A percentile compares a stretch with the other conserved stretches of the same genome.
phyloP scores from a whole-genome alignment of 306 rosid species.

The Medicago truncatula region DNA sequence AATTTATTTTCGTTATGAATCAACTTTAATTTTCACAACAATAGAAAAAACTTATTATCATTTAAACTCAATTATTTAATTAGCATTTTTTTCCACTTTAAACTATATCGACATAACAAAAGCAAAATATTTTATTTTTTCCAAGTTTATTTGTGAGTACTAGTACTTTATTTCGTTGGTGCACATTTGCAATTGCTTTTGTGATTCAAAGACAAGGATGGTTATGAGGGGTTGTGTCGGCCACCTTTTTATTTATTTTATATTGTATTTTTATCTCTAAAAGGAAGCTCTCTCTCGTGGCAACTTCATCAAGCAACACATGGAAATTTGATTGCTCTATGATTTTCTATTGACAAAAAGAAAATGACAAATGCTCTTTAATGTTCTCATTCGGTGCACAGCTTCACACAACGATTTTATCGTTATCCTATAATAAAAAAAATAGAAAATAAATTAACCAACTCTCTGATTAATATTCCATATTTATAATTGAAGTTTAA shows the following conservation, averaged over 20 bases:
- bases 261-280: slow-evolving; percentile 48
- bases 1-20: too few relatives aligned
- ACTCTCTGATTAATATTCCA: background rate
- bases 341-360: background rate
- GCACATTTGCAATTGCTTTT: slow-evolving; percentile 1
- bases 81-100: background rate
- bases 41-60: too few relatives aligned
- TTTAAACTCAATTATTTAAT: too few relatives aligned
- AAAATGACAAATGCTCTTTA: slow-evolving; percentile 4
- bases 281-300: slow-evolving; percentile 57
- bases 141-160: background rate
- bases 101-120: too few relatives aligned
- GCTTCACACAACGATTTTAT: background rate
- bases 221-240: slow-evolving; percentile 69
- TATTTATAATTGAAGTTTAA: too few relatives aligned
- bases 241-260: slow-evolving; percentile 44
- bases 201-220: slow-evolving; percentile 40
- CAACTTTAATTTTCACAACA: too few relatives aligned
- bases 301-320: slow-evolving; percentile 52
- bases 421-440: background rate
- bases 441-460: background rate
- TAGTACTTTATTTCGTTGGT: slow-evolving; percentile 14
- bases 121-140: background rate
- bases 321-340: slow-evolving; percentile 44
- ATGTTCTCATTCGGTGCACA: background rate